A percentile compares a stretch with the other conserved stretches of the same genome.
Evolutionary conservation across 2,329 filamentous ascomycete genomes (phyloP).

Genomic region (Trichophyton mentagrophytes): DNA sequence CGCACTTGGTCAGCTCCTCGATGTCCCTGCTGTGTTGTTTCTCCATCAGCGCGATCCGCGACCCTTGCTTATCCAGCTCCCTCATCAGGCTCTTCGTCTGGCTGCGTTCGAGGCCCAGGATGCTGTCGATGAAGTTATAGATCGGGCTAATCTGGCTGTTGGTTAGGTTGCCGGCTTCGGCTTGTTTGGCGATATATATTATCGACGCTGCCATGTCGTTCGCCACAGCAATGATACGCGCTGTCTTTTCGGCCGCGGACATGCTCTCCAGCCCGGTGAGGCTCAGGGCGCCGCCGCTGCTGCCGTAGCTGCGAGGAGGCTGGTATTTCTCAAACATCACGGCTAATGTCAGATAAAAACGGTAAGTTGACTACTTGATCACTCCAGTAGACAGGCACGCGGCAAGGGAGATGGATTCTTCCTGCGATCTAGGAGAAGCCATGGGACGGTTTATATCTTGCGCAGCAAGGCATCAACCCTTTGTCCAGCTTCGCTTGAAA

Average conservation of each 20-base stretch:
- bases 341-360: not conserved
- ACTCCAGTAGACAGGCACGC: not conserved
- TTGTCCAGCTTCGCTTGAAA: not conserved
- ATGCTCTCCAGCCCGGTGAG: slow-evolving; percentile 17
- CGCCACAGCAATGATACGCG: slow-evolving; percentile 19
- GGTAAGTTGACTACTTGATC: not conserved
- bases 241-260: slow-evolving; percentile 14
- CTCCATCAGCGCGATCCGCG: slow-evolving; percentile 13
- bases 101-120: slow-evolving; percentile 15
- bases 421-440: not conserved
- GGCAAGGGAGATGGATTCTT: not conserved
- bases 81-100: slow-evolving; percentile 10
- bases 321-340: not conserved
- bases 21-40: slow-evolving; percentile 16
- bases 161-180: slow-evolving; percentile 17
- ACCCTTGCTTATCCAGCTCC: slow-evolving; percentile 15
- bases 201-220: slow-evolving; percentile 22
- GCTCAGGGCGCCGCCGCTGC: slow-evolving; percentile 15
- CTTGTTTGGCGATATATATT: slow-evolving; percentile 19
- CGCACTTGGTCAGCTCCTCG: slow-evolving; percentile 11
- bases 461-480: not conserved
- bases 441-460: not conserved
- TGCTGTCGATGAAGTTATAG: slow-evolving; percentile 18
- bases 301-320: slow-evolving; percentile 2
- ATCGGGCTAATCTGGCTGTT: slow-evolving; percentile 17